Base-by-base conservation (phyloP, 1,284 basidiomycete species). In the Rhodofomes roseus region DNA sequence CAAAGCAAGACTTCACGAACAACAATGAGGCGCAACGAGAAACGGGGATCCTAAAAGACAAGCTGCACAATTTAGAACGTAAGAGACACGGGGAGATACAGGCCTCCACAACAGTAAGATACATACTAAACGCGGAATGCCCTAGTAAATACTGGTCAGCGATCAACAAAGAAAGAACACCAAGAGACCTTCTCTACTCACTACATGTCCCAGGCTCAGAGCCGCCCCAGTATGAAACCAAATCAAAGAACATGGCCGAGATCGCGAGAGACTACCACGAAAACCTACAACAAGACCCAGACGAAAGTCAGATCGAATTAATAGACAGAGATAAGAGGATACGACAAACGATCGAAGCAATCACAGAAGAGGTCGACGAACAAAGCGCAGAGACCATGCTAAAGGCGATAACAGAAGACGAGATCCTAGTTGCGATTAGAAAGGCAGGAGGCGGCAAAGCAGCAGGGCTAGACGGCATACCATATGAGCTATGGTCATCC, bases 401-500 rank as follows among this genome's bases (percentile, higher is more conserved):
- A n/a, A n/a, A n/a, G n/a, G n/a, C n/a, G n/a, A n/a, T n/a, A n/a
- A n/a, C n/a, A n/a, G n/a, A n/a, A n/a, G n/a, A n/a, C n/a, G n/a
- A n/a, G n/a, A n/a, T n/a, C n/a, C n/a, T n/a, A n/a, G n/a, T n/a
- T 22, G 41, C 41, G 6, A 18, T 43, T 8, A 11, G 48, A n/a
- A 9, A 8, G 11, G 5, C 54, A 1, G n/a, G 23, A 37, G 29
- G 20, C 1, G 64, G 62, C 0, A 61, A 54, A 1, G 63, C 66
- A 0, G 51, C 65, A 0, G 67, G 68, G 0, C 36, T 63, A 6
- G 65, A 70, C 41, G 68, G 68, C 0, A 55, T 68, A 11, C 62
- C 61, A 2, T 66, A 65, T 34, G 65, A 70, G n/a, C 54, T 70
- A 0, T 70, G 66, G 66, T 70, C 68, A 54, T 18, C n/a, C 27